These are phyloP conservation scores for Malbranchea zuffiana DNA, from an alignment of 2,329 filamentous ascomycete species.

Conservation along the genomic window DNA sequence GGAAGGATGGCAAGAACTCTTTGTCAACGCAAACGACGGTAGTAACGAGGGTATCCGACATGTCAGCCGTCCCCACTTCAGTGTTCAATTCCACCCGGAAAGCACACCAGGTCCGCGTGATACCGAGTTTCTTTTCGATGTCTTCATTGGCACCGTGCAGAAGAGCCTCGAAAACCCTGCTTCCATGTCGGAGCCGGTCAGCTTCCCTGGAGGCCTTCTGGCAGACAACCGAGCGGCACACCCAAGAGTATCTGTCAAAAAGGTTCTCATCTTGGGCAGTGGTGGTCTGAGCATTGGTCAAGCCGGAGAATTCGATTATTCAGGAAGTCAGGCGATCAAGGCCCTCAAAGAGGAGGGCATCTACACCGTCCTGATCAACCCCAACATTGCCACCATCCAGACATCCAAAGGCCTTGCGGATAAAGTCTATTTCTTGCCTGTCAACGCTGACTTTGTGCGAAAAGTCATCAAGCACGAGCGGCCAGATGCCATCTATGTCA, in stretches of 20 bases:
- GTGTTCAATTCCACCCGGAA: slow-evolving; percentile 98
- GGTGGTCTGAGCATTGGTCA: slow-evolving; percentile 96
- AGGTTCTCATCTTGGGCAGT: slow-evolving; percentile 86
- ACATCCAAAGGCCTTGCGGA: slow-evolving; percentile 96
- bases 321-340: slow-evolving; percentile 96
- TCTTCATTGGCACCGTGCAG: slow-evolving; percentile 79
- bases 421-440: slow-evolving; percentile 97
- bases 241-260: slow-evolving; percentile 77
- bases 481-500: slow-evolving; percentile 93
- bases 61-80: slow-evolving; percentile 77
- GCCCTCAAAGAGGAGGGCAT: slow-evolving; percentile 95
- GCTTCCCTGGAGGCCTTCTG: slow-evolving; percentile 74
- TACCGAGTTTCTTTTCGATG: slow-evolving; percentile 93
- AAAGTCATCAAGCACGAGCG: slow-evolving; percentile 94
- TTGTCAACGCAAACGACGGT: slow-evolving; percentile 95
- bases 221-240: slow-evolving; percentile 67
- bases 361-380: slow-evolving; percentile 96
- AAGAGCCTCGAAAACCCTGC: slow-evolving; percentile 57
- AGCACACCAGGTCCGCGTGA: slow-evolving; percentile 91
- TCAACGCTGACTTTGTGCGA: slow-evolving; percentile 92
- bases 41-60: slow-evolving; percentile 98
- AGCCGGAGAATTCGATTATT: slow-evolving; percentile 98
- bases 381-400: slow-evolving; percentile 97
- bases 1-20: slow-evolving; percentile 79
- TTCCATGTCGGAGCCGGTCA: slow-evolving; percentile 60